Conservation (phyloP, 2,329 filamentous ascomycete species). For the Pyrenochaeta sp. region DNA sequence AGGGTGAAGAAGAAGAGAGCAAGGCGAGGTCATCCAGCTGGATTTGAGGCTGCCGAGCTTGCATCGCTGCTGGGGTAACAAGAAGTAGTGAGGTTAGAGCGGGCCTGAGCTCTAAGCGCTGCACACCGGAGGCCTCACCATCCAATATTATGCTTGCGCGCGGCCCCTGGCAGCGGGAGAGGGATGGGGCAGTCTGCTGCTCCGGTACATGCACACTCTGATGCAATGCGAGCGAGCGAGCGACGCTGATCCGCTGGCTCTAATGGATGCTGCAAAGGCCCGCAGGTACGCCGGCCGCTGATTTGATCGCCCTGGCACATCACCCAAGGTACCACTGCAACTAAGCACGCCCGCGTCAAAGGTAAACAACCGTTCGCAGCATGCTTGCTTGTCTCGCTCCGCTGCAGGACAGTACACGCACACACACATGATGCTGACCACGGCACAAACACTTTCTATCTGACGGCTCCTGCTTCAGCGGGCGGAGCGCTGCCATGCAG, state of each 20-base stretch:
- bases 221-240: conserved; percentile 12
- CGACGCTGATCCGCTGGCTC: conserved; percentile 31
- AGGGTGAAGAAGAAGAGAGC: conserved; percentile 45
- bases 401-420: background rate
- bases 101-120: conserved; percentile 41
- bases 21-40: conserved; percentile 43
- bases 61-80: conserved; percentile 36
- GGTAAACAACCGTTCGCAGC: conserved; percentile 26
- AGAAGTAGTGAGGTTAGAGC: conserved; percentile 37
- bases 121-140: conserved; percentile 35
- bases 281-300: conserved; percentile 22
- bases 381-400: background rate
- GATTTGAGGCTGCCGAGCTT: conserved; percentile 48
- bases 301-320: conserved; percentile 21
- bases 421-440: background rate
- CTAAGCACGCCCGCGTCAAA: conserved; percentile 13
- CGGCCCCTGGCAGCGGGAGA: conserved; percentile 36
- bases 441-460: conserved; percentile 12
- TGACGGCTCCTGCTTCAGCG: conserved; percentile 25
- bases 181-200: conserved; percentile 32
- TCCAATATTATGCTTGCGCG: conserved; percentile 32
- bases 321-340: conserved; percentile 17
- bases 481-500: conserved; percentile 22
- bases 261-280: conserved; percentile 22
- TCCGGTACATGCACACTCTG: conserved; percentile 22